Evolutionary conservation across 805 yeast species (phyloP).

Genomic region (Priceomyces carsonii): DNA sequence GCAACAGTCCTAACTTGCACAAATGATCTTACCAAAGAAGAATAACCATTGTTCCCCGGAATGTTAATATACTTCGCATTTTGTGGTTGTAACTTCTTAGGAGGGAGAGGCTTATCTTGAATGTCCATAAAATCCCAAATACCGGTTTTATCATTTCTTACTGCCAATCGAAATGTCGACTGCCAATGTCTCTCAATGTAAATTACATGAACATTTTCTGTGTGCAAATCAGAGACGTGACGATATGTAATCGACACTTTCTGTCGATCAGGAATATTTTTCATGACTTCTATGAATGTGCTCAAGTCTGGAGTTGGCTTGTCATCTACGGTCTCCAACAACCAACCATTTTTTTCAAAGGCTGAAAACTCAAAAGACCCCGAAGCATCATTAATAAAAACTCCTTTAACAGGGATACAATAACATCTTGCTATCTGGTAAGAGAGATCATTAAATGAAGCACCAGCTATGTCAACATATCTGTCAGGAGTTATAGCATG

Average conservation of each 20-base stretch:
- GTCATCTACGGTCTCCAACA: constrained; percentile 76
- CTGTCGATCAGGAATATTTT: constrained; percentile 70
- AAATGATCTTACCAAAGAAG: constrained; percentile 63
- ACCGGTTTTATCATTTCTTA: constrained; percentile 56
- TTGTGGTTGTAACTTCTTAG: constrained; percentile 52
- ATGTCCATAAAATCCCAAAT: constrained; percentile 54
- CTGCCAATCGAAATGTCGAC: constrained; percentile 66
- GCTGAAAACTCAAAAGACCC: constrained; percentile 69
- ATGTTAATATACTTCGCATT: constrained; percentile 70
- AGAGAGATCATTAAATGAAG: constrained; percentile 79
- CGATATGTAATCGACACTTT: constrained; percentile 71
- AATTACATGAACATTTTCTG: constrained; percentile 64
- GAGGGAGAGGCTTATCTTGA: constrained; percentile 64
- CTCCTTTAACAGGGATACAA: constrained; percentile 84
- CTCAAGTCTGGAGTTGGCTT: constrained; percentile 73
- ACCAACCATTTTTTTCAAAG: constrained; percentile 72
- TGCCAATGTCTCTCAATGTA: constrained; percentile 87
- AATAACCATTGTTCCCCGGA: constrained; percentile 54
- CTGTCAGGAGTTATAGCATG: constrained; percentile 82
- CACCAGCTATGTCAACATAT: constrained; percentile 82
- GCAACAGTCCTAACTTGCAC: constrained; percentile 66
- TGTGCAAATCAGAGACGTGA: constrained; percentile 78
- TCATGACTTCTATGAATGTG: constrained; percentile 76
- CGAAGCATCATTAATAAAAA: constrained; percentile 72
- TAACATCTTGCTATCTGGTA: constrained; percentile 87